Percentiles rank a stretch among this genome's conserved stretches.
Evolutionary conservation across 768 basidiomycete species (phyloP).

Genomic region (Macrolepiota dolichaula): DNA sequence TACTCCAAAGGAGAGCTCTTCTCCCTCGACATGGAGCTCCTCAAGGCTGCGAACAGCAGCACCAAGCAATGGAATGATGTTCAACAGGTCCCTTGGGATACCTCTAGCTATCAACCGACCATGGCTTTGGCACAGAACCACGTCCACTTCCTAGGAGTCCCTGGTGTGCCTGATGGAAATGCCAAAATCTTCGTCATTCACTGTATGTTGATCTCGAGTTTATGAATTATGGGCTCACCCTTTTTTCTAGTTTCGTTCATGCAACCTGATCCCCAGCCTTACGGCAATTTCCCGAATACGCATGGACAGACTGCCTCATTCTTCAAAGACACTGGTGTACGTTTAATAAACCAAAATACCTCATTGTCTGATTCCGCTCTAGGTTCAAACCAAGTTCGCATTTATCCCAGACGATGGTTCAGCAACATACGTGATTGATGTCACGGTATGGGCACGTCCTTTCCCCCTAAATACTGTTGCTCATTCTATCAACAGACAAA

Average conservation of each 20-base stretch:
- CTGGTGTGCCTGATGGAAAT: conserved; percentile 50
- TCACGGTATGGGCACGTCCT: conserved; percentile 39
- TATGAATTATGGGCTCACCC: not conserved
- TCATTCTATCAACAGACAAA: conserved; percentile 43
- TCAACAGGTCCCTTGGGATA: conserved; percentile 36
- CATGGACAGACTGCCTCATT: conserved; percentile 71
- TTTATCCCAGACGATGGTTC: conserved; percentile 76
- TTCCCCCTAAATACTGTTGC: not conserved
- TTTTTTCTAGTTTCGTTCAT: conserved; percentile 59
- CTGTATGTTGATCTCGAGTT: conserved; percentile 37
- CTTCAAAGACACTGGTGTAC: conserved; percentile 53
- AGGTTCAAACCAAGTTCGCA: conserved; percentile 72
- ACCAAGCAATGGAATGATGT: conserved; percentile 65
- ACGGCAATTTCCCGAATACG: conserved; percentile 63
- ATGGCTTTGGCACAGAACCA: conserved; percentile 76
- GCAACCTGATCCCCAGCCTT: conserved; percentile 62
- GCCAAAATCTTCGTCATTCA: conserved; percentile 75
- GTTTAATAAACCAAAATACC: conserved; percentile 16
- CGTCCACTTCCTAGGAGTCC: conserved; percentile 66
- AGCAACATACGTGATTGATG: conserved; percentile 68
- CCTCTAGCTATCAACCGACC: conserved; percentile 48
- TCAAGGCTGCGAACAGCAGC: conserved; percentile 57
- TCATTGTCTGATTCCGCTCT: not conserved
- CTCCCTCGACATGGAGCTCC: conserved; percentile 63
- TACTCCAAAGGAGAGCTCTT: conserved; percentile 63